Conservation (phyloP, 2,329 filamentous ascomycete genomes). For the Epichloe bromicola region DNA sequence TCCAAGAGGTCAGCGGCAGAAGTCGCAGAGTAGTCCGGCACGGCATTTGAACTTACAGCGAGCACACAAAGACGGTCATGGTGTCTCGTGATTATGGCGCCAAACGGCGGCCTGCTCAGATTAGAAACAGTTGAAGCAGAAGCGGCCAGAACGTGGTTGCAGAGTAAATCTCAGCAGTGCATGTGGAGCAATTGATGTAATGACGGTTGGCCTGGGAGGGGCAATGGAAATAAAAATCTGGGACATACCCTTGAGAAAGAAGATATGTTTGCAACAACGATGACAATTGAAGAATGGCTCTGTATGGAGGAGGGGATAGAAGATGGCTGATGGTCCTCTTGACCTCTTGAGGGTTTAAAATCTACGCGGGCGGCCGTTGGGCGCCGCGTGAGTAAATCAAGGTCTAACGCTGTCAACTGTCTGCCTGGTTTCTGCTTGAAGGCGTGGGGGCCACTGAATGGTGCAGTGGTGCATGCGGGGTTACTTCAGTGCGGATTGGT, state of each 20-base stretch:
- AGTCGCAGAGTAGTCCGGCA: background rate
- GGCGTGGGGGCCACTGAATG: background rate
- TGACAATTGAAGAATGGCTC: background rate
- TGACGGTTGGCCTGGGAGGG: background rate
- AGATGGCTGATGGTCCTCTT: background rate
- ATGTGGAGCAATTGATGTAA: background rate
- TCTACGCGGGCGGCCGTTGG: background rate
- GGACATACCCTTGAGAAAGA: background rate
- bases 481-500: background rate
- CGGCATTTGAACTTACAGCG: constrained; percentile 19
- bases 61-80: constrained; percentile 30
- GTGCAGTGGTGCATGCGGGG: background rate
- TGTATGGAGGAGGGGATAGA: background rate
- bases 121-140: background rate
- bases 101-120: background rate
- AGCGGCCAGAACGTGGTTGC: background rate
- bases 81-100: constrained; percentile 9
- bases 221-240: background rate
- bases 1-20: background rate
- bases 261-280: background rate
- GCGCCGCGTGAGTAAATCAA: background rate
- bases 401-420: background rate
- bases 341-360: background rate
- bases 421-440: background rate
- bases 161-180: background rate